Evolutionary conservation across 2,329 filamentous ascomycete genomes (phyloP).

Genomic region (Penicillium sp.): DNA sequence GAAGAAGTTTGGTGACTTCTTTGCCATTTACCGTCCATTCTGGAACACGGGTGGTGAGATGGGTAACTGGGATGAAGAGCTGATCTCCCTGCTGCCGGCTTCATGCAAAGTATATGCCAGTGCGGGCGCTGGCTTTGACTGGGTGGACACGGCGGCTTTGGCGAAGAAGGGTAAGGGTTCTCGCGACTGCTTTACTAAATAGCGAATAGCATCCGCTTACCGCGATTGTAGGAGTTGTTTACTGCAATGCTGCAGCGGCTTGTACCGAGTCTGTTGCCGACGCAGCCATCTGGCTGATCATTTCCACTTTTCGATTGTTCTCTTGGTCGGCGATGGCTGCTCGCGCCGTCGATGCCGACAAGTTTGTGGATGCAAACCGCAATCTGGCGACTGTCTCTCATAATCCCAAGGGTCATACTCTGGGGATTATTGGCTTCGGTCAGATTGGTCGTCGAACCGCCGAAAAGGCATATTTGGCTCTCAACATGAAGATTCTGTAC

Average conservation of each 20-base stretch:
- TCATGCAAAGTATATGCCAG: conserved; percentile 54
- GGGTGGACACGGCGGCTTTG: conserved; percentile 56
- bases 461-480: conserved; percentile 51
- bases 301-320: conserved; percentile 63
- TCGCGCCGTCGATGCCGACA: conserved; percentile 36
- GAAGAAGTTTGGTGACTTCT: conserved; percentile 36
- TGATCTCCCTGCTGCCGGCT: conserved; percentile 51
- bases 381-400: conserved; percentile 55
- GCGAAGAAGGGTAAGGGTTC: conserved; percentile 51
- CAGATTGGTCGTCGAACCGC: conserved; percentile 60
- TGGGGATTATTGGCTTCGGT: conserved; percentile 66
- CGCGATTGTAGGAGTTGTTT: conserved; percentile 34
- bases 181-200: too few relatives aligned
- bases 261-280: conserved; percentile 69
- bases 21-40: conserved; percentile 54
- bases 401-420: conserved; percentile 56
- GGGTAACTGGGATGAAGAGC: conserved; percentile 56
- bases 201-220: not conserved
- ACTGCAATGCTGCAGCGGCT: conserved; percentile 66
- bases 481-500: conserved; percentile 61
- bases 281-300: conserved; percentile 62
- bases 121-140: conserved; percentile 59
- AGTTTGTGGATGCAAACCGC: conserved; percentile 56
- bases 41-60: conserved; percentile 62
- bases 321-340: conserved; percentile 59